Base-by-base conservation (phyloP, 1,284 basidiomycete genomes). In the Leccinum fallax region DNA sequence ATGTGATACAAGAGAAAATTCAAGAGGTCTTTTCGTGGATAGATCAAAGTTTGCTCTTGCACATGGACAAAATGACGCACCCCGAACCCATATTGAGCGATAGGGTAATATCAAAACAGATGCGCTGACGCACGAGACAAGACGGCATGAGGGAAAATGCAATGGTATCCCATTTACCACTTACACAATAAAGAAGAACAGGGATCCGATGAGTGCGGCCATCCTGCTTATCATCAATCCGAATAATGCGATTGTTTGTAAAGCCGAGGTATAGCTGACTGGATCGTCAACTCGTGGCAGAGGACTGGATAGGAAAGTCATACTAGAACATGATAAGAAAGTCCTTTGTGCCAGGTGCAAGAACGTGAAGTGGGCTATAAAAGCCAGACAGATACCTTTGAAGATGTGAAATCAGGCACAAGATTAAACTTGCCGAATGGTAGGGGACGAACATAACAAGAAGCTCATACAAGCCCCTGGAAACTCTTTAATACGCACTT, bases 221-320 rank as follows among this genome's bases (percentile, higher is more conserved):
- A 90, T 75, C 21, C 93, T 81, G 62, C 88, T 85, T 67, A 89
- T 77, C 66, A 87, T 85, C 58, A 95, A 74, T 3, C 90, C 92
- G 69, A 95, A 92, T 9, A 95, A 75, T 2, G 86, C 91, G 48
- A 95, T 85, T 0, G 87, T 88, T 68, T 92, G 92, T 24, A 92
- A 74, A 11, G 86, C 91, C 65, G 87, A 79, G 11, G 78, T 78
- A 67, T 80, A 83, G 65, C 81, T 80, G 54, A 55, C 32, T 53
- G 10, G 34, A 57, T n/a, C 9, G 55, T 63, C 57, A 60, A 55
- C 52, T 60, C 7, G 40, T 32, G 46, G 56, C 16, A 24, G 16
- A 59, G 32, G 19, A 56, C 40, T 46, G 36, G 28, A 38, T 34
- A 28, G 38, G 30, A 61, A 76, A 74, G n/a, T 79, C 83, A 66